phyloP scores from a whole-genome alignment of 73 alveolate genomes.

The Breviolum minutum region DNA sequence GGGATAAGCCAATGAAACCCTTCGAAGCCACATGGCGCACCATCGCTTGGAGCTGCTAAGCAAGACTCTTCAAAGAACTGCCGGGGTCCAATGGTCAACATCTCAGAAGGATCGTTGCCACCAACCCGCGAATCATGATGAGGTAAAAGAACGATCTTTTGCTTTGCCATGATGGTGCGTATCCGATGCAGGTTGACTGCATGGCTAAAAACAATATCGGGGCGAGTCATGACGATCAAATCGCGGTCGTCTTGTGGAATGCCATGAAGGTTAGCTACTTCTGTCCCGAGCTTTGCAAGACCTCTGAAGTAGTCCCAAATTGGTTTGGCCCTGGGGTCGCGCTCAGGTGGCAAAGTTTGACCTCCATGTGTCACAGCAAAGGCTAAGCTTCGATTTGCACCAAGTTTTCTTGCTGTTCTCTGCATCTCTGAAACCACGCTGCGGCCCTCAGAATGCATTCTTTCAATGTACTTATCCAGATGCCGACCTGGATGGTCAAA shows the following conservation, averaged over 20 bases:
- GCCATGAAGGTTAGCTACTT: background rate
- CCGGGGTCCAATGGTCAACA: background rate
- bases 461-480: too few species aligned
- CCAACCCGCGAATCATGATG: background rate
- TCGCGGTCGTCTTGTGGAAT: background rate
- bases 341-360: too few species aligned
- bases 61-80: background rate
- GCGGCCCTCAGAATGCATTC: too few species aligned
- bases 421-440: background rate
- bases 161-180: background rate
- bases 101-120: conserved; percentile 23
- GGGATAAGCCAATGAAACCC: background rate
- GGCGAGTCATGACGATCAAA: background rate
- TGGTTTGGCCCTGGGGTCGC: too few species aligned
- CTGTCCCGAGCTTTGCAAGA: too few species aligned
- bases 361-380: too few species aligned
- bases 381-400: too few species aligned
- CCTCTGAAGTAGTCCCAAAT: too few species aligned
- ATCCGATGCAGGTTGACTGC: background rate
- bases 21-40: background rate
- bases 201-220: conserved; percentile 1
- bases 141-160: background rate
- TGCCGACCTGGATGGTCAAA: background rate
- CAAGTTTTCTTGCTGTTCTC: background rate
- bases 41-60: background rate